A percentile compares a stretch with the other conserved stretches of the same genome.
These are phyloP conservation scores for Aspergillus fumigatiaffinis DNA, from an alignment of 2,329 filamentous ascomycete genomes.

Conservation along the genomic window DNA sequence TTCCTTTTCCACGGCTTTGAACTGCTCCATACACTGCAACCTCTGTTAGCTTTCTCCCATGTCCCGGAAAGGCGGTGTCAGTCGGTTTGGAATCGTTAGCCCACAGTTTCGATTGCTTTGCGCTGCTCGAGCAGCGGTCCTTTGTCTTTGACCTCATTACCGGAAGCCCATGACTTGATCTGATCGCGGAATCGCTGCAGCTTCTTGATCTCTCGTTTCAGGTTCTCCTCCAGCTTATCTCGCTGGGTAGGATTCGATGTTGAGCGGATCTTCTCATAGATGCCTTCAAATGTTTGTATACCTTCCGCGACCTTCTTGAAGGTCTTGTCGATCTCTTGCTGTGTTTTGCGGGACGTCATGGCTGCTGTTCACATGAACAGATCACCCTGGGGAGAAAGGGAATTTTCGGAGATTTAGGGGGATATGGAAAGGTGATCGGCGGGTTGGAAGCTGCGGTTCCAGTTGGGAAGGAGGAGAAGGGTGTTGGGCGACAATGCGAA, in stretches of 20 bases:
- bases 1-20: constrained; percentile 99
- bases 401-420: constrained; percentile 11
- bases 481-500: not conserved
- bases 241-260: constrained; percentile 92
- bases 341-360: constrained; percentile 94
- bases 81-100: constrained; percentile 14
- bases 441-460: not conserved
- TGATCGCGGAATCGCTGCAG: constrained; percentile 94
- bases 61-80: constrained; percentile 3
- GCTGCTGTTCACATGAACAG: constrained; percentile 24
- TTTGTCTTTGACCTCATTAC: constrained; percentile 99
- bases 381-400: constrained; percentile 17
- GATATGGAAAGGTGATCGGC: not conserved
- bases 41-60: constrained; percentile 22
- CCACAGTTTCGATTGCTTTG: constrained; percentile 93
- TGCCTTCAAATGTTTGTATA: constrained; percentile 83
- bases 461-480: not conserved
- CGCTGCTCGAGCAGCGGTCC: constrained; percentile 88
- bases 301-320: constrained; percentile 98
- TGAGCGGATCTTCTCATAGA: constrained; percentile 96
- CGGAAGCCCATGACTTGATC: constrained; percentile 98
- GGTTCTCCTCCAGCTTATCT: constrained; percentile 94
- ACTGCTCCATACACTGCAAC: constrained; percentile 77
- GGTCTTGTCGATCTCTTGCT: constrained; percentile 98
- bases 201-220: constrained; percentile 99